phyloP scores from a whole-genome alignment of 1,139 yeast genomes.

The Protomyces macrosporus region DNA sequence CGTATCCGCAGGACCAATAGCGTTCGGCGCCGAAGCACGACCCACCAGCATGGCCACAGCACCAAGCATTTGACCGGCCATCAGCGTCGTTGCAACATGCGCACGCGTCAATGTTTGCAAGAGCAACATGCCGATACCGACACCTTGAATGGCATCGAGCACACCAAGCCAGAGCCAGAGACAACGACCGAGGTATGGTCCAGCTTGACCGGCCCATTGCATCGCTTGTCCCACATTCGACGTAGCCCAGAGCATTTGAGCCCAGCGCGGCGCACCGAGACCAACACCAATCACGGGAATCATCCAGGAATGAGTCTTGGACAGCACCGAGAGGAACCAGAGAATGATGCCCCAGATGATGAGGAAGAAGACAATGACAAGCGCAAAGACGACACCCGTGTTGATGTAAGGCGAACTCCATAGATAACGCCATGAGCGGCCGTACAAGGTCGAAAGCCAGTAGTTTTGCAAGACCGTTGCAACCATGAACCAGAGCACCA shows the following conservation, averaged over 20 bases:
- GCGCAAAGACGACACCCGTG: slow-evolving; percentile 15
- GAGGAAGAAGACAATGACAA: slow-evolving; percentile 25
- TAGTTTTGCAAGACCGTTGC: slow-evolving; percentile 27
- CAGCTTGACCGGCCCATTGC: slow-evolving; percentile 29
- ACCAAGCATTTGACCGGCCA: slow-evolving; percentile 28
- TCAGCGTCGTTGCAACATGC: slow-evolving; percentile 27
- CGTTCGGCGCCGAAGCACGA: slow-evolving; percentile 26
- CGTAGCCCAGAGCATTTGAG: slow-evolving; percentile 27
- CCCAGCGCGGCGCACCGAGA: slow-evolving; percentile 30
- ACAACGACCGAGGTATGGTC: slow-evolving; percentile 27
- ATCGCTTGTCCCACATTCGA: slow-evolving; percentile 27
- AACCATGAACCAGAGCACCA: slow-evolving; percentile 28
- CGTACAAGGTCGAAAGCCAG: slow-evolving; percentile 28
- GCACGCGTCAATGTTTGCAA: slow-evolving; percentile 28
- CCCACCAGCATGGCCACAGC: slow-evolving; percentile 26
- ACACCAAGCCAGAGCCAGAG: slow-evolving; percentile 30
- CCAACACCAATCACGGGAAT: slow-evolving; percentile 27
- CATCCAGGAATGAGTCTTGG: slow-evolving; percentile 28
- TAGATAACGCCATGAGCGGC: slow-evolving; percentile 27
- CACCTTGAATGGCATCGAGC: slow-evolving; percentile 28
- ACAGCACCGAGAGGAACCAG: slow-evolving; percentile 8
- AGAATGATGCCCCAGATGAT: slow-evolving; percentile 26
- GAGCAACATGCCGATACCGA: slow-evolving; percentile 29
- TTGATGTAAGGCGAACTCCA: slow-evolving; percentile 25
- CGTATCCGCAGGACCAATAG: slow-evolving; percentile 26